Evolutionary conservation across 352 stramenopile species (phyloP).

Genomic region (Phytophthora rubi): DNA sequence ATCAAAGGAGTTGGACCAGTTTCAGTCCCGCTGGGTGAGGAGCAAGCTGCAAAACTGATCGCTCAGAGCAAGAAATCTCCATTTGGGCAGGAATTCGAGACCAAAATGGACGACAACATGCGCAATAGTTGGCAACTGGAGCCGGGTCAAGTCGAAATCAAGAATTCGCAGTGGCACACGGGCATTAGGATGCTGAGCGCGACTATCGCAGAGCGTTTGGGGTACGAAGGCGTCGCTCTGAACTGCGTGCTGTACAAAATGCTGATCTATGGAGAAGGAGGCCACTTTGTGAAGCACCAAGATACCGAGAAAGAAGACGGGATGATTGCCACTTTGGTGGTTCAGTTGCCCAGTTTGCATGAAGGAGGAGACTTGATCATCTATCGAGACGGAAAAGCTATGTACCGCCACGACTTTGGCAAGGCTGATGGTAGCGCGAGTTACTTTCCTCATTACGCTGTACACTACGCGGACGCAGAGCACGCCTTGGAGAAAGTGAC

Average conservation of each 20-base stretch:
- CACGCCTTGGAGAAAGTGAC: conserved; percentile 30
- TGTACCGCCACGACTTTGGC: conserved; percentile 21
- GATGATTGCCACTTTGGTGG: conserved; percentile 55
- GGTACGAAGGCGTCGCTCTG: not conserved
- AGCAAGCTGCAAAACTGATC: not conserved
- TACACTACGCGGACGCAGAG: conserved; percentile 37
- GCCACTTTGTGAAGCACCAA: conserved; percentile 40
- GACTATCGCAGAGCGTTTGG: not conserved
- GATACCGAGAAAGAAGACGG: conserved; percentile 57
- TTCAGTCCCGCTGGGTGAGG: not conserved
- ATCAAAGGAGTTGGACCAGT: not conserved
- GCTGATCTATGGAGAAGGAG: not conserved
- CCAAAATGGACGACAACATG: not conserved
- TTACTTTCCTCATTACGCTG: conserved; percentile 29
- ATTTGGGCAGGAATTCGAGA: not conserved
- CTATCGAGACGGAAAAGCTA: not conserved
- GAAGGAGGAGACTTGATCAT: conserved; percentile 30
- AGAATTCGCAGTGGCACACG: not conserved
- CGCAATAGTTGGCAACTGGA: not conserved
- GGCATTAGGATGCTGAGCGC: not conserved
- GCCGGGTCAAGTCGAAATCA: not conserved
- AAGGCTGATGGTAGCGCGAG: conserved; percentile 10
- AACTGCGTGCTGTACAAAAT: not conserved
- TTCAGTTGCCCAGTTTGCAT: conserved; percentile 34
- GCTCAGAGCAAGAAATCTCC: not conserved